Percentiles rank a stretch among this genome's conserved stretches.
Evolutionary conservation across 2,329 filamentous ascomycete species (phyloP).

Genomic region (Ophiostoma ulmi): DNA sequence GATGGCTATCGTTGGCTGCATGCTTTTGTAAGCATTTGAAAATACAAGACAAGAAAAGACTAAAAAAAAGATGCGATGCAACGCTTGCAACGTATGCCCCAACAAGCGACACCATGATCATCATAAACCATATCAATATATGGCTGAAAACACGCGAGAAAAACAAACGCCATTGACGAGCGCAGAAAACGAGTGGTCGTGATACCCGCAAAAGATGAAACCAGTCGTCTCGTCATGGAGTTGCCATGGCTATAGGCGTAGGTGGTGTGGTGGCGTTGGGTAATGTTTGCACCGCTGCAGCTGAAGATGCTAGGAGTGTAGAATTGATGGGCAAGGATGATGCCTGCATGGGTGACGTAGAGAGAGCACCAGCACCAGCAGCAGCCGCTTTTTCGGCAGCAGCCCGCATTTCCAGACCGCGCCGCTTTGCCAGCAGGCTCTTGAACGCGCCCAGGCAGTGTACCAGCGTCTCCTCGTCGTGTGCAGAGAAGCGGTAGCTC

Average conservation of each 20-base stretch:
- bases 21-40: not conserved
- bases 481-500: constrained; percentile 69
- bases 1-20: not conserved
- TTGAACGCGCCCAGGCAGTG: constrained; percentile 88
- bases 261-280: constrained; percentile 13
- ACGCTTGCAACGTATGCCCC: too few relatives aligned
- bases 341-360: not conserved
- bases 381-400: constrained; percentile 32
- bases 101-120: too few relatives aligned
- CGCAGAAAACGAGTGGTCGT: not conserved
- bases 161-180: not conserved
- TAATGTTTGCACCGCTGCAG: not conserved
- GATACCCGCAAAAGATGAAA: constrained; percentile 4
- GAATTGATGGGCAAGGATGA: constrained; percentile 14
- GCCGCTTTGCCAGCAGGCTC: constrained; percentile 69
- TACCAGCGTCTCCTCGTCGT: constrained; percentile 74
- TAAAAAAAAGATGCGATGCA: not conserved
- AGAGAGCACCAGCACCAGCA: not conserved
- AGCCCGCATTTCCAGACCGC: constrained; percentile 53
- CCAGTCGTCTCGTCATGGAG: constrained; percentile 18
- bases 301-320: not conserved
- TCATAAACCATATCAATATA: too few relatives aligned
- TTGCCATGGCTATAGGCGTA: constrained; percentile 1
- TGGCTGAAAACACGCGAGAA: not conserved
- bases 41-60: not conserved